A percentile compares a stretch with the other conserved stretches of the same genome.
phyloP scores from a whole-genome alignment of 441 rosid species.

The Aleurites moluccanus region DNA sequence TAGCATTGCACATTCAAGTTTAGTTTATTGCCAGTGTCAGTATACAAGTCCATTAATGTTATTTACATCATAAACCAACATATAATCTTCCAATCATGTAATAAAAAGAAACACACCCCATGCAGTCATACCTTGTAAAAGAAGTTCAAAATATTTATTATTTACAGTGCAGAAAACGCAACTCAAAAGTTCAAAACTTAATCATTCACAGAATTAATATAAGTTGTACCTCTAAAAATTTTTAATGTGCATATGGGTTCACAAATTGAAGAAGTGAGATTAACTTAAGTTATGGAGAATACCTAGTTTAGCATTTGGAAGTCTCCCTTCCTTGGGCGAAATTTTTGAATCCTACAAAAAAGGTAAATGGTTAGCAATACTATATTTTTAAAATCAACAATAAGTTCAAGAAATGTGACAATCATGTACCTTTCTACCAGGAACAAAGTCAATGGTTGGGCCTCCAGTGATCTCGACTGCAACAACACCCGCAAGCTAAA shows the following conservation, averaged over 20 bases:
- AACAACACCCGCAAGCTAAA: conserved; percentile 93
- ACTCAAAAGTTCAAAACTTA: not conserved
- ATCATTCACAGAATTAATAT: conserved; percentile 6
- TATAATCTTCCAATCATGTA: not conserved
- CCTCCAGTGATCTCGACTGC: conserved; percentile 98
- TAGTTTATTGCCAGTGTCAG: not conserved
- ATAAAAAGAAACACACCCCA: not conserved
- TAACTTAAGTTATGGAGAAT: not conserved
- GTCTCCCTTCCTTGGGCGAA: conserved; percentile 74
- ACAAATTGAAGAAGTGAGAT: not conserved
- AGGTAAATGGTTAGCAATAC: conserved; percentile 10
- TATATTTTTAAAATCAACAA: conserved; percentile 10
- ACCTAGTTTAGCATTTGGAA: conserved; percentile 85
- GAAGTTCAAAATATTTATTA: not conserved
- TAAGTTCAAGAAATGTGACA: conserved; percentile 16
- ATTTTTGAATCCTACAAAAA: conserved; percentile 64
- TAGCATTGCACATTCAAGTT: not conserved
- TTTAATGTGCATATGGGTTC: not conserved
- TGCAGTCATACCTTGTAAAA: not conserved
- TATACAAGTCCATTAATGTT: not conserved
- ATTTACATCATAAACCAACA: not conserved
- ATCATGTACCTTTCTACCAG: conserved; percentile 76
- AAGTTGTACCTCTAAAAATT: not conserved
- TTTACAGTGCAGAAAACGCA: not conserved
- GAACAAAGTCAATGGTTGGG: conserved; percentile 73